A percentile compares a stretch with the other conserved stretches of the same genome.
These are phyloP conservation scores for Penicillium freii DNA, from an alignment of 2,329 filamentous ascomycete species.

Conservation along the genomic window DNA sequence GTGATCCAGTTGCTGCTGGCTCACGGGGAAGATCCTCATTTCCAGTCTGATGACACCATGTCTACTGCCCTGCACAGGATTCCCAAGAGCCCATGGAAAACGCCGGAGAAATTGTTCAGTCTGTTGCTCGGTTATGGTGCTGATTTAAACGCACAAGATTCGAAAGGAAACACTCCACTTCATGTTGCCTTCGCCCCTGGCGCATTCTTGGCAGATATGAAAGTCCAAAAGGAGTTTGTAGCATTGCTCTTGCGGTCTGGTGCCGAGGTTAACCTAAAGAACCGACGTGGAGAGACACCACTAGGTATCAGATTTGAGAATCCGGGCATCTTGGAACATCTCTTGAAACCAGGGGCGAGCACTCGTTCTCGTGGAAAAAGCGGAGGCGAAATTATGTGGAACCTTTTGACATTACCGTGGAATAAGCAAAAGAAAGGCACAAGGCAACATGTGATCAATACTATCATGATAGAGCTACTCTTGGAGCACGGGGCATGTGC, in stretches of 20 bases:
- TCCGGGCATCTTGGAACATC: neutral
- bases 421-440: neutral
- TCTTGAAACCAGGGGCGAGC: neutral
- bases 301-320: neutral
- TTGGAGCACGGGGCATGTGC: neutral
- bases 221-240: neutral
- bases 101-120: neutral
- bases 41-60: fast-evolving
- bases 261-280: neutral
- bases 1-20: neutral
- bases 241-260: neutral
- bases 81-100: neutral
- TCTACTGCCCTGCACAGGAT: neutral
- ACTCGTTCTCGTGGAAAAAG: neutral
- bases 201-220: neutral
- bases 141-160: neutral
- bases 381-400: neutral
- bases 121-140: neutral
- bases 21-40: neutral
- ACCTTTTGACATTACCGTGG: neutral
- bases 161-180: neutral
- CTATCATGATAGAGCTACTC: neutral
- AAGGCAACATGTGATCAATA: neutral
- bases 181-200: neutral
- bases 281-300: neutral